phyloP scores from a whole-genome alignment of 2,329 filamentous ascomycete genomes.

The Harringtonia lauricola region DNA sequence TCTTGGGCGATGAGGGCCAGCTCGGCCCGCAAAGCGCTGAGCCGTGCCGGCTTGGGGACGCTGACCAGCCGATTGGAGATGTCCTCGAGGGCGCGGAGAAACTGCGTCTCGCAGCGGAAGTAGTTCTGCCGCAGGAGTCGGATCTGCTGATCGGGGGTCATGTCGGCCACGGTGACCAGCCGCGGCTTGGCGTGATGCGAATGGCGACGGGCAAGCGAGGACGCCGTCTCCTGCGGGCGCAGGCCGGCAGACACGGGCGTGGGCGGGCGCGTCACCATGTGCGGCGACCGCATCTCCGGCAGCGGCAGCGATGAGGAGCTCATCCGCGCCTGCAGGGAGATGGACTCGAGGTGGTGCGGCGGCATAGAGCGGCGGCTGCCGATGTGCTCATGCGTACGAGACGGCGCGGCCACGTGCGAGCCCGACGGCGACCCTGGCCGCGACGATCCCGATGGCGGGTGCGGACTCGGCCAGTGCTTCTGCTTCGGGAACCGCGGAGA shows the following conservation, averaged over 20 bases:
- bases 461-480: conserved; percentile 3
- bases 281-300: conserved; percentile 47
- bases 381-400: neutral
- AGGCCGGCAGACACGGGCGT: conserved; percentile 48
- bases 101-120: conserved; percentile 71
- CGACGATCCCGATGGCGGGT: neutral
- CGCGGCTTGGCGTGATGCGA: conserved; percentile 48
- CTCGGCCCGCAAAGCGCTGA: conserved; percentile 73
- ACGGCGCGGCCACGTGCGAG: conserved; percentile 10
- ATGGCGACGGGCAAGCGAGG: conserved; percentile 37
- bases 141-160: conserved; percentile 57
- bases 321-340: conserved; percentile 46
- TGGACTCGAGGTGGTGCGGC: conserved; percentile 34
- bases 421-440: neutral
- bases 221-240: conserved; percentile 24
- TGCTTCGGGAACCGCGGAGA: conserved; percentile 4
- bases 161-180: conserved; percentile 44
- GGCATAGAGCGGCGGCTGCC: neutral
- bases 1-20: conserved; percentile 72
- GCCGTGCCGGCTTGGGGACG: conserved; percentile 69
- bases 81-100: conserved; percentile 68
- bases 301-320: conserved; percentile 59
- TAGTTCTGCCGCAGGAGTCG: conserved; percentile 69
- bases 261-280: conserved; percentile 37
- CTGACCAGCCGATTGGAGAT: conserved; percentile 77